Evolutionary conservation across 169 alveolate species (phyloP).

Genomic region (Cryptosporidium felis): DNA sequence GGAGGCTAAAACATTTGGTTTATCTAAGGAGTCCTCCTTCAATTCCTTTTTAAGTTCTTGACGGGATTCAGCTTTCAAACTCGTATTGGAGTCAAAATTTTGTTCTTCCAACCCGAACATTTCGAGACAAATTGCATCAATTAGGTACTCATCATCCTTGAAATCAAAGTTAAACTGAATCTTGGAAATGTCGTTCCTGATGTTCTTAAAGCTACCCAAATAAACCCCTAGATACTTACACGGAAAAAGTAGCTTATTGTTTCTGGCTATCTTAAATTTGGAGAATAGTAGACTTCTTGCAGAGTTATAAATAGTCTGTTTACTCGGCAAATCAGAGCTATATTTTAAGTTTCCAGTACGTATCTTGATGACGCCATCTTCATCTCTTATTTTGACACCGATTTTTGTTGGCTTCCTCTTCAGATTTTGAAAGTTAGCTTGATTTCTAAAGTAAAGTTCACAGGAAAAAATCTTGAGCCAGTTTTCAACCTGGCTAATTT

Average conservation of each 20-base stretch:
- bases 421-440: background rate
- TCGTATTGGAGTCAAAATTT: too few relatives aligned
- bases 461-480: conserved; percentile 41
- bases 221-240: conserved; percentile 39
- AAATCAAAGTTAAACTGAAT: too few relatives aligned
- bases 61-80: too few relatives aligned
- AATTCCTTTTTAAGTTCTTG: too few relatives aligned
- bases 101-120: too few relatives aligned
- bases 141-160: background rate
- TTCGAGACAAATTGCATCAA: background rate
- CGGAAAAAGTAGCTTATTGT: background rate
- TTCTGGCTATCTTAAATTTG: background rate
- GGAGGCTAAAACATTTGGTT: too few relatives aligned
- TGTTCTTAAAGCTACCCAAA: background rate
- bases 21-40: too few relatives aligned
- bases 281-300: background rate
- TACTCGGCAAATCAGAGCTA: conserved; percentile 15
- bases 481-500: background rate
- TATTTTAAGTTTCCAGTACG: conserved; percentile 6
- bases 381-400: conserved; percentile 1
- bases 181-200: background rate
- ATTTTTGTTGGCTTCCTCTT: conserved; percentile 47
- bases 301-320: conserved; percentile 11
- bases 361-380: background rate
- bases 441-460: conserved; percentile 38